A percentile compares a stretch with the other conserved stretches of the same genome.
Conservation (phyloP, 192 early-diverging fungal species). For the Backusella westeae region DNA sequence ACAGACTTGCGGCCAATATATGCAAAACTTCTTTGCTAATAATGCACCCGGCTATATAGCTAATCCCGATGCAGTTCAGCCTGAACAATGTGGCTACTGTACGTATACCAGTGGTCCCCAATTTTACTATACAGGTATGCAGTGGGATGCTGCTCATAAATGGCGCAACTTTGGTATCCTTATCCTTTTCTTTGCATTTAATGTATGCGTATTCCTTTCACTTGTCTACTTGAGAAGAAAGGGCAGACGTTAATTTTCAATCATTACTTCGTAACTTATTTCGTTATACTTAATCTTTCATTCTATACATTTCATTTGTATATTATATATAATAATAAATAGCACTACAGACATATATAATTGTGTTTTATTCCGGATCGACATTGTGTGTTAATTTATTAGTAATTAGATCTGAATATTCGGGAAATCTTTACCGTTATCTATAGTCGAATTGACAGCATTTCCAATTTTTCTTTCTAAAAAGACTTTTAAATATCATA, state of each 20-base stretch:
- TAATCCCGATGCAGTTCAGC: conserved; percentile 19
- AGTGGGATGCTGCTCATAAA: conserved; percentile 54
- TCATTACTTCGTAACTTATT: neutral
- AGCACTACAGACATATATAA: neutral
- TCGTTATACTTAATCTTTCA: neutral
- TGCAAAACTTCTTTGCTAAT: conserved; percentile 8
- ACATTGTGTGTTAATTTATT: neutral
- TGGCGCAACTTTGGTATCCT: conserved; percentile 76
- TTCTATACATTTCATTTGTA: neutral
- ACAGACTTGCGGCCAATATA: conserved; percentile 60
- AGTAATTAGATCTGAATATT: neutral
- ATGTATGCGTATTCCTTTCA: conserved; percentile 44
- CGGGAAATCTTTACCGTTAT: neutral
- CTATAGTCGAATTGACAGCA: neutral
- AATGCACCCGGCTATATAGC: neutral
- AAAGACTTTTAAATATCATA: neutral
- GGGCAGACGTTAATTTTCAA: conserved; percentile 17
- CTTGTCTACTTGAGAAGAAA: conserved; percentile 41
- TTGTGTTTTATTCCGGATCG: neutral
- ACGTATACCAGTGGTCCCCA: conserved; percentile 54
- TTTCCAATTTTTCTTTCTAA: neutral
- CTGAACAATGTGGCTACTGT: conserved; percentile 65
- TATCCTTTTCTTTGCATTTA: conserved; percentile 58
- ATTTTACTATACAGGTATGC: conserved; percentile 43
- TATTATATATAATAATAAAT: neutral